Conservation (phyloP, 2,329 filamentous ascomycete species). For the Sporothrix pallida region DNA sequence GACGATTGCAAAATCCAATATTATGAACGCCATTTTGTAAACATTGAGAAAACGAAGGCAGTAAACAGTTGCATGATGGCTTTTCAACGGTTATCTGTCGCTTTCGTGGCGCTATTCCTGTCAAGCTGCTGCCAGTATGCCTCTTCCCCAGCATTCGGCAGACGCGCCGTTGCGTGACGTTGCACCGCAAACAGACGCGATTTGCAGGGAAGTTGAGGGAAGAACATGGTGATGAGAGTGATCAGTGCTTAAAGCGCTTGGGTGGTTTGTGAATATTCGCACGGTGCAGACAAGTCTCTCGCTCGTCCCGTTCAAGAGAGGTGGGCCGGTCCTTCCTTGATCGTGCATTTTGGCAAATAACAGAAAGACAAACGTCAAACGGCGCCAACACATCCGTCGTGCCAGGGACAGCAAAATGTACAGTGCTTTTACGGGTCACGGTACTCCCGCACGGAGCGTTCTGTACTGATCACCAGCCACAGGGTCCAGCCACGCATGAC, state of each 20-base stretch:
- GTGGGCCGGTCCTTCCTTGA: constrained; percentile 18
- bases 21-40: background rate
- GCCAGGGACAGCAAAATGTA: background rate
- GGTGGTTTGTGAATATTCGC: background rate
- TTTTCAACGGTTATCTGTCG: background rate
- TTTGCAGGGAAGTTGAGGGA: constrained; percentile 2
- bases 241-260: too few relatives aligned
- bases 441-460: background rate
- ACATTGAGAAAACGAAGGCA: background rate
- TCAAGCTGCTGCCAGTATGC: constrained; percentile 14
- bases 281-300: background rate
- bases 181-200: constrained; percentile 27
- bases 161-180: constrained; percentile 30
- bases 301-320: background rate
- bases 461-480: background rate
- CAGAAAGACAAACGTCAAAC: constrained; percentile 19
- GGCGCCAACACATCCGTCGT: constrained; percentile 16
- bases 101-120: constrained; percentile 7
- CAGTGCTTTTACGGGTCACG: background rate
- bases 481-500: constrained; percentile 10
- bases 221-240: background rate
- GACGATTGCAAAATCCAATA: background rate
- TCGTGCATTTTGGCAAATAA: constrained; percentile 29
- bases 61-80: background rate
- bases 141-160: constrained; percentile 13